Conservation (phyloP, 1,139 yeast genomes). For the Pichia sp. region DNA sequence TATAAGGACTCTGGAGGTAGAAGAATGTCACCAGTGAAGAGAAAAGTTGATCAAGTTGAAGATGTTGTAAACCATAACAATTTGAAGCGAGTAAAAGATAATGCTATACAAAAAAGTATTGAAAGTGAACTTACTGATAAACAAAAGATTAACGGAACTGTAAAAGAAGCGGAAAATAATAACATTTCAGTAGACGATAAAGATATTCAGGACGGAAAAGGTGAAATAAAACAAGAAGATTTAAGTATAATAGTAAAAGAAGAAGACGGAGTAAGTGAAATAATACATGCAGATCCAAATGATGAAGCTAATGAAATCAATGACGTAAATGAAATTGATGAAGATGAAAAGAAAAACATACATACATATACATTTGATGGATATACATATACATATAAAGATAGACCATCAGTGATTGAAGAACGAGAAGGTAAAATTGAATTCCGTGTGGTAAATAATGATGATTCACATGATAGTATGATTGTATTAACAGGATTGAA, state of each 20-base stretch:
- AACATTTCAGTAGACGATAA: neutral
- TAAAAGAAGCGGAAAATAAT: too few relatives aligned
- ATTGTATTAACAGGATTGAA: slow-evolving; percentile 92
- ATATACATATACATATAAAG: slow-evolving; percentile 75
- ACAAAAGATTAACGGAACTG: too few relatives aligned
- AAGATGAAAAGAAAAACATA: slow-evolving; percentile 48
- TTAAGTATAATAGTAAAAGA: neutral
- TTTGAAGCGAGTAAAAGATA: slow-evolving; percentile 3
- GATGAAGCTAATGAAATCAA: neutral
- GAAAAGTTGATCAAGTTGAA: slow-evolving; percentile 17
- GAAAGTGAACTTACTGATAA: too few relatives aligned
- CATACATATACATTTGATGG: slow-evolving; percentile 65
- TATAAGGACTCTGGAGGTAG: neutral
- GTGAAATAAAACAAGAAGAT: neutral
- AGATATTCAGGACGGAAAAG: neutral
- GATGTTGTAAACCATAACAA: neutral
- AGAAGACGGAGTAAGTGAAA: neutral
- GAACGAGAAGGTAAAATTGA: slow-evolving; percentile 89
- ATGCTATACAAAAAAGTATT: too few relatives aligned
- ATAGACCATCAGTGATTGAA: slow-evolving; percentile 88
- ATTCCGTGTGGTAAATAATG: slow-evolving; percentile 93
- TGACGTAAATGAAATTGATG: slow-evolving; percentile 26
- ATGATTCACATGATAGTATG: slow-evolving; percentile 76
- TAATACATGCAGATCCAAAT: neutral
- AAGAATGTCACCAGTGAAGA: slow-evolving; percentile 12